A percentile compares a stretch with the other conserved stretches of the same genome.
phyloP scores from a whole-genome alignment of 1,139 yeast species.

The Trichomonascaceae sp. region DNA sequence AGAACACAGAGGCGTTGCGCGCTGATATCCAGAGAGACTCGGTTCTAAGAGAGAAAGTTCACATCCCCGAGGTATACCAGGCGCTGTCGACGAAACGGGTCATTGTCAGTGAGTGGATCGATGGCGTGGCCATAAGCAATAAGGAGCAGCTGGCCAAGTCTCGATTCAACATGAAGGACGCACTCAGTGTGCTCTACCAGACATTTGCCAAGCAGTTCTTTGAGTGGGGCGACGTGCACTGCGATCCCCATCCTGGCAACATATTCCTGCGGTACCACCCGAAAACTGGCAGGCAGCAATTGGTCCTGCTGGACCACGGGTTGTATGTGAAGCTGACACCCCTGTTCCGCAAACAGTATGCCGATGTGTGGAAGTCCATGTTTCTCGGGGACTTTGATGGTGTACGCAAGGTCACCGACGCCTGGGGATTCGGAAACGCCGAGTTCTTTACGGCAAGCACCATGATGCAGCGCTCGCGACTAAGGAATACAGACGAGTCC shows the following conservation, averaged over 20 bases:
- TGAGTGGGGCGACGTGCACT: constrained; percentile 62
- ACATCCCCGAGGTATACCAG: constrained; percentile 41
- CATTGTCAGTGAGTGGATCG: constrained; percentile 63
- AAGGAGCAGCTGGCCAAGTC: constrained; percentile 30
- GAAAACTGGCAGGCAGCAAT: constrained; percentile 30
- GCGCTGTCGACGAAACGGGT: constrained; percentile 38
- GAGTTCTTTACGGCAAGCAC: constrained; percentile 52
- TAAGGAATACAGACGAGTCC: constrained; percentile 1
- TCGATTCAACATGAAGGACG: constrained; percentile 31
- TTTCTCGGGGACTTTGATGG: constrained; percentile 40
- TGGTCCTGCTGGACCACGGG: constrained; percentile 68
- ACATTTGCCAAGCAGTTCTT: constrained; percentile 59
- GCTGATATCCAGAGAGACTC: constrained; percentile 25
- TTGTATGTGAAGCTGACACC: constrained; percentile 44
- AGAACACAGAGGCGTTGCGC: constrained; percentile 33
- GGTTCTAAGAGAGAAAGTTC: constrained; percentile 26
- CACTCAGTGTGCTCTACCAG: constrained; percentile 41
- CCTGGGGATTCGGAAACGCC: constrained; percentile 64
- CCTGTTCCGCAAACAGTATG: constrained; percentile 42
- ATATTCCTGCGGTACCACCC: constrained; percentile 36
- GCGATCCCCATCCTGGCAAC: constrained; percentile 81
- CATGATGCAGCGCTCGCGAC: constrained; percentile 35
- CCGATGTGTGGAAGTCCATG: constrained; percentile 49
- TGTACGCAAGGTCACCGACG: constrained; percentile 35
- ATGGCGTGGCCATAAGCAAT: constrained; percentile 45